These are phyloP conservation scores for Talaromyces rugulosus DNA, from an alignment of 2,329 filamentous ascomycete genomes.

Conservation along the genomic window DNA sequence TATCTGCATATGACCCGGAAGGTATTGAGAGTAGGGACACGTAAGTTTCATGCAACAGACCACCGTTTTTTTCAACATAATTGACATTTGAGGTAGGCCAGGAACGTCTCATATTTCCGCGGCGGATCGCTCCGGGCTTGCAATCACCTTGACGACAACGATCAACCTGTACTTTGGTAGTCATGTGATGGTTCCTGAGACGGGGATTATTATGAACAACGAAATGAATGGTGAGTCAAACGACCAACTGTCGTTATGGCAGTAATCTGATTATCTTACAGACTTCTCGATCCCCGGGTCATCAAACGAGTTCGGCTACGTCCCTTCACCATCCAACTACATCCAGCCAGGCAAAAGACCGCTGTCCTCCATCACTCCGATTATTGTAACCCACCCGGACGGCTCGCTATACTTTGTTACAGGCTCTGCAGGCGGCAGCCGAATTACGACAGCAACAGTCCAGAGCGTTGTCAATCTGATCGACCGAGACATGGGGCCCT, in stretches of 20 bases:
- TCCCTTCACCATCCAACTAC: conserved; percentile 75
- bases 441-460: conserved; percentile 76
- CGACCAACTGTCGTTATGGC: conserved; percentile 17
- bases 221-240: conserved; percentile 52
- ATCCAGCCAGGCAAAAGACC: conserved; percentile 77
- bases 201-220: conserved; percentile 72
- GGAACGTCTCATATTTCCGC: conserved; percentile 56
- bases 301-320: conserved; percentile 79
- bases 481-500: conserved; percentile 58
- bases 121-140: conserved; percentile 68
- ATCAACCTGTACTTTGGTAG: conserved; percentile 84
- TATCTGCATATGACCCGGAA: conserved; percentile 68
- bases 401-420: conserved; percentile 64
- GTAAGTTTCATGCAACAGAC: conserved; percentile 19
- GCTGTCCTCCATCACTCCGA: conserved; percentile 74
- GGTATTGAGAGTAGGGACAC: conserved; percentile 64
- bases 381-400: conserved; percentile 67
- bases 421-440: conserved; percentile 74
- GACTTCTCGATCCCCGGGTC: conserved; percentile 82
- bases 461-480: conserved; percentile 71
- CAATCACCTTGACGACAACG: conserved; percentile 79
- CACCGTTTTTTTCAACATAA: background rate
- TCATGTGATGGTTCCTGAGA: conserved; percentile 71
- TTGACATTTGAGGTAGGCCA: conserved; percentile 26
- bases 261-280: conserved; percentile 25